Base-by-base conservation (phyloP, 352 stramenopile species). In the Phytophthora pseudosyringae region DNA sequence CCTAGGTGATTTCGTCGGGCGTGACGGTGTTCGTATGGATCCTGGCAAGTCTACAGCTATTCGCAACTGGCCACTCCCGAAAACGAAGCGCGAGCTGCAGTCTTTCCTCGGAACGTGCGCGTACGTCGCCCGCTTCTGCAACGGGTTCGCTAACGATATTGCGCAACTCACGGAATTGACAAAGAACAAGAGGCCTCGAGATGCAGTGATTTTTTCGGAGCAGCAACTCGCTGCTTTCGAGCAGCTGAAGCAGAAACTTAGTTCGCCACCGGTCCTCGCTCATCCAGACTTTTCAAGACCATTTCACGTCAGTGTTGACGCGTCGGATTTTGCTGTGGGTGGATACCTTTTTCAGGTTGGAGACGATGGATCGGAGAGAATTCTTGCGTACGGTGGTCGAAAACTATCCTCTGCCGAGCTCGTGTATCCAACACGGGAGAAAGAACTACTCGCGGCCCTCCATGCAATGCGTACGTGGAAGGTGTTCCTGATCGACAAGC, bases 401-500 rank as follows among this genome's bases (percentile, higher is more conserved):
- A 44, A 45, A 7, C 21, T 56, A 5, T 26, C 33, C 1, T 12
- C 11, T 0, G 31, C 12, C 0, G 48, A 57, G 10, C 1, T 57
- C 0, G 36, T 57, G 2, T 57, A 45, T 16, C 49, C 33, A 8
- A 46, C 13, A 7, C 33, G 25, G 0, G 49, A 57, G 21, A 57
- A 57, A 15, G 21, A 57, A 25, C 18, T 57, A 2, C 49, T 46
- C 1, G 49, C 49, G 11, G 35, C 35, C 2, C 25, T 57, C 2
- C 49, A 57, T 10, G 49, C 49, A 26, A 58, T 47, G 35, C 25
- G 50, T 18, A 33, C 39, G 13, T 59, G 51, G 38, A 59, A 48
- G 5, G 39, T 50, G 4, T 49, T 50, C 49, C 29, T 59, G 10
- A 36, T 50, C 5, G 26, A 59, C 16, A 25, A 26, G 3, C 35